Base-by-base conservation (phyloP, 768 basidiomycete species). In the Auricularia sp. region DNA sequence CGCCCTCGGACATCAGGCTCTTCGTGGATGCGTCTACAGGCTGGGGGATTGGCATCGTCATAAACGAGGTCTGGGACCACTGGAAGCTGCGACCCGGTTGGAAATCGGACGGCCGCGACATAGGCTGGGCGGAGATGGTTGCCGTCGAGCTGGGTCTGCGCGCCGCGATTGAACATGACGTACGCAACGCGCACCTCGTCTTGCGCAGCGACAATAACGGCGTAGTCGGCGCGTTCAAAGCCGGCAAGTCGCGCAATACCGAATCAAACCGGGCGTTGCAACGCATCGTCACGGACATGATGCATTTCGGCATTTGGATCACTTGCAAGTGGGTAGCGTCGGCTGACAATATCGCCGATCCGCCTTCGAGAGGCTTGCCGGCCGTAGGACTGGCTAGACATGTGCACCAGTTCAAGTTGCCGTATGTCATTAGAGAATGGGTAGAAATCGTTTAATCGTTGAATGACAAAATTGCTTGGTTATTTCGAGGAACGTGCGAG, bases 111-210 rank as follows among this genome's bases (percentile, higher is more conserved):
- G 71, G 72, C 7, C 51, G 75, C 6, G 68, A 76, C 62, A 81
- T 79, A 21, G 74, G 75, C 4, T 81, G 80, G 80, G 77, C 75
- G 0, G 80, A 81, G 68, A 75, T 80, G 71, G 74, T 78, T 0
- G 80, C 78, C 0, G 72, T 80, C 0, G 79, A 81, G 62, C 68
- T 81, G 1, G 79, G 77, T 0, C 39, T 81, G 0, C 71, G 71
- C 1, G 70, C 75, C 1, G 47, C 77, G 5, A 67, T 77, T 3
- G 66, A 74, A 0, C 59, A 70, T 0, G 71, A 72, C 1, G 67
- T 70, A 36, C 56, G 42, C 0, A 65, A 71, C 4, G 68, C 66
- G 4, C 72, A 71, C 23, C 58, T 80, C 3, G 54, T 64, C 0
- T 62, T 83, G 1, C 71, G 72, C 7, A 80, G 78, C 0, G 79